These are phyloP conservation scores for Trametes elegans DNA, from an alignment of 768 basidiomycete species.

Conservation along the genomic window DNA sequence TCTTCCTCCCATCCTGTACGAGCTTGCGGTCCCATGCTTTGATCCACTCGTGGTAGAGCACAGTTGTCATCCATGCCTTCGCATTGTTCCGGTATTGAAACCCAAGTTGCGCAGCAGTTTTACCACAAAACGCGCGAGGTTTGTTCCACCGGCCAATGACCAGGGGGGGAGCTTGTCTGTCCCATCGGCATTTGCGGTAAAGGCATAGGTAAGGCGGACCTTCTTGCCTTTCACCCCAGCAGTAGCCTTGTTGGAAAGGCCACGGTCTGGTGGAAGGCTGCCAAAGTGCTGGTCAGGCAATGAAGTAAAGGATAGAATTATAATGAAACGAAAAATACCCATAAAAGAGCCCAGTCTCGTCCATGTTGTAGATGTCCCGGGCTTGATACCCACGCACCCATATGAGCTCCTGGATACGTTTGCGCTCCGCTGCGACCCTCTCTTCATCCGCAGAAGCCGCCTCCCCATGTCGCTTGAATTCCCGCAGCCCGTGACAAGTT, in stretches of 20 bases:
- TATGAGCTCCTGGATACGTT: no score
- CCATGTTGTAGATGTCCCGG: no score
- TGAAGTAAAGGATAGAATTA: no score
- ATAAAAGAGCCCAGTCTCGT: no score
- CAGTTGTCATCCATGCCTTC: conserved; percentile 41
- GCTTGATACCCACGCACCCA: no score
- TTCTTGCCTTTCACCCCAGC: not conserved
- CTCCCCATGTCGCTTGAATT: no score
- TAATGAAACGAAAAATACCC: no score
- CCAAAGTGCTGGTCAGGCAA: no score
- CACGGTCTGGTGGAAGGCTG: not conserved
- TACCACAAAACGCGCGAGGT: conserved; percentile 32
- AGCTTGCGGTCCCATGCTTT: conserved; percentile 25
- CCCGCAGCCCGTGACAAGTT: no score
- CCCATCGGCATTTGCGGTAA: conserved; percentile 35
- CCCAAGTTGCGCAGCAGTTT: conserved; percentile 22
- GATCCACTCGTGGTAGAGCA: conserved; percentile 42
- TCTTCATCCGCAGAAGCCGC: no score
- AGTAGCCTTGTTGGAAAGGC: not conserved
- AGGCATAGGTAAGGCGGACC: conserved; percentile 2
- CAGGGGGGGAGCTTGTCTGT: conserved; percentile 32
- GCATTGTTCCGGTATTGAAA: conserved; percentile 39
- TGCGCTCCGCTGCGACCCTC: no score
- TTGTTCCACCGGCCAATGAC: conserved; percentile 36
- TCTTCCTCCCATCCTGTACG: conserved; percentile 19